phyloP scores from a whole-genome alignment of 2,329 filamentous ascomycete species.

The Aspergillus fumigatiaffinis region DNA sequence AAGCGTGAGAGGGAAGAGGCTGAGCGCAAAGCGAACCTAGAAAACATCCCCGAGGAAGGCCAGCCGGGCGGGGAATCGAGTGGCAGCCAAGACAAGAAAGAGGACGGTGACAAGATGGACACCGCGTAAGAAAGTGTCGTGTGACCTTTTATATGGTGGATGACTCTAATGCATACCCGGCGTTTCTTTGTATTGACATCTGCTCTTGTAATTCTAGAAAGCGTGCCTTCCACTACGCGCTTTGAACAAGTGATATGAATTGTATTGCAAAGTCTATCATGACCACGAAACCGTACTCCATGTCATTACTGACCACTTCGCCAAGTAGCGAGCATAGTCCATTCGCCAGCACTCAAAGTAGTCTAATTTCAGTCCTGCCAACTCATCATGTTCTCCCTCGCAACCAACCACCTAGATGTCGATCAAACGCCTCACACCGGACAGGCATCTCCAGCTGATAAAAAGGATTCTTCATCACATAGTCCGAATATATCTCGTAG shows the following conservation, averaged over 20 bases:
- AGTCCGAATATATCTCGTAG: conserved; percentile 94
- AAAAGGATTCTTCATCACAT: conserved; percentile 99
- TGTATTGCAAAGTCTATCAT: not conserved
- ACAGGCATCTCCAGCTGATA: conserved; percentile 98
- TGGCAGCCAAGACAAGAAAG: conserved; percentile 52
- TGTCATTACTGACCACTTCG: not conserved
- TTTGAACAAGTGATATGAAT: conserved; percentile 9
- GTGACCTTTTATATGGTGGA: conserved; percentile 16
- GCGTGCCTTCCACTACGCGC: conserved; percentile 10
- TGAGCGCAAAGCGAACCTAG: conserved; percentile 70
- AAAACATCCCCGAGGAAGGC: conserved; percentile 75
- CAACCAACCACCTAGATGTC: conserved; percentile 76
- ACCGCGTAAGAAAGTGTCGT: conserved; percentile 58
- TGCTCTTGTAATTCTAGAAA: conserved; percentile 17
- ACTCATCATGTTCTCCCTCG: conserved; percentile 52
- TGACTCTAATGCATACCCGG: conserved; percentile 37
- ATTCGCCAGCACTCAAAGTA: not conserved
- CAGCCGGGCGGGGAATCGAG: conserved; percentile 64
- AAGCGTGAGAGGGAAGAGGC: conserved; percentile 70
- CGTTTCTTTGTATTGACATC: conserved; percentile 27
- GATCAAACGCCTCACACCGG: conserved; percentile 90
- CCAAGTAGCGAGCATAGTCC: not conserved
- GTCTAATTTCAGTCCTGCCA: not conserved
- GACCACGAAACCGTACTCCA: not conserved
- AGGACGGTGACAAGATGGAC: conserved; percentile 79